Evolutionary conservation across 495 filamentous ascomycete species (phyloP).

Genomic region (Aspergillus biplanus): DNA sequence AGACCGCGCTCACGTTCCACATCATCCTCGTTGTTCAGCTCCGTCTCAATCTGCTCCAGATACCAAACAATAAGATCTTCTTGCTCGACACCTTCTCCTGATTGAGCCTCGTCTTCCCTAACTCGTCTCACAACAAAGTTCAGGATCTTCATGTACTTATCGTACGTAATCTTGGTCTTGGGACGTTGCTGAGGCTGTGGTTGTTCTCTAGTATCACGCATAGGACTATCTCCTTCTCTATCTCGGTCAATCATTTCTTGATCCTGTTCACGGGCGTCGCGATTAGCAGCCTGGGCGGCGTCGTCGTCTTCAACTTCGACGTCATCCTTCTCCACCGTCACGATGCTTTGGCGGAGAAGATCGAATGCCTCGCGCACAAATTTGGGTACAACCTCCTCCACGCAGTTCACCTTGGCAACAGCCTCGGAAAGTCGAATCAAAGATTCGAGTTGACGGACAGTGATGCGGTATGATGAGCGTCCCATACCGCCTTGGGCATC

Average conservation of each 20-base stretch:
- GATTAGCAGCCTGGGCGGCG: constrained; percentile 35
- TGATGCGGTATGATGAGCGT: constrained; percentile 93
- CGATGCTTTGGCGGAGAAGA: constrained; percentile 88
- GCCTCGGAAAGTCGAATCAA: constrained; percentile 94
- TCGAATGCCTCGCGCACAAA: constrained; percentile 93
- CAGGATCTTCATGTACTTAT: constrained; percentile 90
- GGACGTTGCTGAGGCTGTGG: constrained; percentile 47
- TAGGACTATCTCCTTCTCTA: constrained; percentile 70
- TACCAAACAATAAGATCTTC: constrained; percentile 90
- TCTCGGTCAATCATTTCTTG: constrained; percentile 53
- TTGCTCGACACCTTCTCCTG: constrained; percentile 87
- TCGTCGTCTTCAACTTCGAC: constrained; percentile 93
- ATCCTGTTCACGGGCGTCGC: constrained; percentile 32
- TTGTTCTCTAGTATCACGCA: constrained; percentile 57
- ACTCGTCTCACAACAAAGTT: constrained; percentile 82
- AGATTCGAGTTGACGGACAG: constrained; percentile 92
- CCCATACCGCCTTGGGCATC: constrained; percentile 94
- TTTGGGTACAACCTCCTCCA: constrained; percentile 81
- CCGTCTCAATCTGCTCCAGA: constrained; percentile 87
- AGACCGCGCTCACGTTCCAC: constrained; percentile 74
- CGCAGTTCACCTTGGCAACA: constrained; percentile 95
- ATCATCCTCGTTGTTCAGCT: constrained; percentile 80
- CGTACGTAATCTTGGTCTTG: constrained; percentile 91
- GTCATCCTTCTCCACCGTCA: constrained; percentile 97
- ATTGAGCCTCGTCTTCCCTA: constrained; percentile 70